Evolutionary conservation across 2,329 filamentous ascomycete genomes (phyloP), one percentile per base, ranked within the genome.

Genomic region (Bipolaris gigantea): DNA sequence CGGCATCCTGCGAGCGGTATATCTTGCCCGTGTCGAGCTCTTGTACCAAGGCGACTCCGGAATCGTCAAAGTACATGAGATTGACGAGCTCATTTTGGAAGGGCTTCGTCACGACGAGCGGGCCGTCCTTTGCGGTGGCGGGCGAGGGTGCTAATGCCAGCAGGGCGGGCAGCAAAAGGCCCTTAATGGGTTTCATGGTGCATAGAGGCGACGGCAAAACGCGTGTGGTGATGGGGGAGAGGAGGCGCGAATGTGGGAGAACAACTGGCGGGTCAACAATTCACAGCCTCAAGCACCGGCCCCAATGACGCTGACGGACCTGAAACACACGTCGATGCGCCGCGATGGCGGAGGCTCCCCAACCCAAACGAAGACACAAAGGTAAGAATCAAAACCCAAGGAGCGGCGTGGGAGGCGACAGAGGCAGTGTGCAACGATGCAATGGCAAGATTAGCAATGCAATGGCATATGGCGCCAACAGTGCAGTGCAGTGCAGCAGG

Each of bases 11-110:
- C 40, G 93, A 96, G 56, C 90, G 87, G 74, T 87, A 92, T 47
- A 96, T 81, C 58, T 85, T 85, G 55, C 82, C 81, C 36, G 82
- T 81, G 13, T 80, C 74, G 45, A 79, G 69, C 71, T 96, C 89
- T 65, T 88, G 86, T 70, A 91, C 86, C 41, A 97, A 76, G 55
- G 96, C 80, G 47, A 89, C 84, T 72, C 96, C 88, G 62, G 90
- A 92, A 73, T 93, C 90, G 69, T 94, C 88, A 71, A 99, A 97
- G 77, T 96, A 99, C 76, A 89, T 89, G 61, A 97, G 79, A 71
- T 86, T 86, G 49, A 77, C 72, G 0, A 91, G 89, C 49, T 81
- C 75, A 65, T 86, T 80, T 40, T 88, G 79, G 76, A 97, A 89
- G 42, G 82, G 75, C 48, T 79, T 89, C 55, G 80, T 77, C 57